Base-by-base conservation (phyloP, 1,284 basidiomycete species). In the Thecaphora thlaspeos region DNA sequence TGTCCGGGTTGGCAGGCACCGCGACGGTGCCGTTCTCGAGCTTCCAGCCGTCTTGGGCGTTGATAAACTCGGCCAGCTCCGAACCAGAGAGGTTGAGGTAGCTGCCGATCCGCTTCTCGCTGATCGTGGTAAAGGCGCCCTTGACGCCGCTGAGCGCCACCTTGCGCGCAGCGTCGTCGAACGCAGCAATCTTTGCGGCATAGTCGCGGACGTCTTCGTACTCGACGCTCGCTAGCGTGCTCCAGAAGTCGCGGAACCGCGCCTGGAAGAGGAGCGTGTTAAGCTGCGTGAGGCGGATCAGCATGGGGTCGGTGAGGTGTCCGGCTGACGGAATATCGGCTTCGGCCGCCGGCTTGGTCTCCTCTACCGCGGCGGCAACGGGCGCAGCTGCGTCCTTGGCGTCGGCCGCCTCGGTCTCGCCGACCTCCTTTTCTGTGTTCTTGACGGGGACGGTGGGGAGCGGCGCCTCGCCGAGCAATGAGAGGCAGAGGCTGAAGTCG, bases 401-500 rank as follows among this genome's bases (percentile, higher is more conserved):
- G 17, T 46, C 22, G 12, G 42, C 43, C 8, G 19, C 46, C 19
- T 40, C 64, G 23, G 63, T 55, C n/a, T 61, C 61, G 19, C 53
- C 60, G 41, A 52, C 48, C 42, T 61, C 64, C 49, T 62, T 66
- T 30, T 66, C 64, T 11, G 43, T 51, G 46, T 51, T 50, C 51
- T 62, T 61, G 43, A 58, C 50, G 30, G 56, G 52, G 42, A 62
- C 39, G 4, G 57, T 48, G 19, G 43, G 17, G 45, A 73, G 48
- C 18, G 60, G 58, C 32, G 64, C 66, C 50, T 91, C 90, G 57
- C 91, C 89, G 32, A 92, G 83, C 15, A 97, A 84, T 34, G 91
- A 89, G 62, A 94, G 85, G 76, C 90, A 94, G 56, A 96, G 88
- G 77, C 88, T 89, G 81, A 93, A 96, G 79, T 97, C 93, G 4